These are phyloP conservation scores for Apiotrichum veenhuisii DNA, from an alignment of 1,284 basidiomycete genomes.

Conservation along the genomic window DNA sequence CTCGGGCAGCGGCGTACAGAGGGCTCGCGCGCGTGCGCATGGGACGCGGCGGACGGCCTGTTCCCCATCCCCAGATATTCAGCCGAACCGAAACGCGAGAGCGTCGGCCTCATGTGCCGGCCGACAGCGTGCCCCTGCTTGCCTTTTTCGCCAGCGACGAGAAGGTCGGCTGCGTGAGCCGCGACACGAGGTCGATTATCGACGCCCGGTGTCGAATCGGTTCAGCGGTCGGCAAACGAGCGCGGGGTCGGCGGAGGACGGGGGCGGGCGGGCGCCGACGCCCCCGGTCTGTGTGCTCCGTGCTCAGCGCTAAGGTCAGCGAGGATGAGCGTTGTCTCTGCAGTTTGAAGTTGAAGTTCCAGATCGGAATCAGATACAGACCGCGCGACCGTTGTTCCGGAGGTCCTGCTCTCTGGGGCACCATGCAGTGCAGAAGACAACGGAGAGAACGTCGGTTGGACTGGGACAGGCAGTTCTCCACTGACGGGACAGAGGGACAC, in stretches of 20 bases:
- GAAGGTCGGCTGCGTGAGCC: not conserved
- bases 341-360: too few relatives aligned
- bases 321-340: not conserved
- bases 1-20: too few relatives aligned
- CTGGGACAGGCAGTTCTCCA: too few relatives aligned
- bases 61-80: not conserved
- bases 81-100: not conserved
- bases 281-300: too few relatives aligned
- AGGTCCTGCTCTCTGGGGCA: too few relatives aligned
- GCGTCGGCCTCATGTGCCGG: not conserved
- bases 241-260: not conserved
- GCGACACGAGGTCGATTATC: not conserved
- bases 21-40: not conserved
- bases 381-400: too few relatives aligned
- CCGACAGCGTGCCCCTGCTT: too few relatives aligned
- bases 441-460: too few relatives aligned
- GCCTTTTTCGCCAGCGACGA: not conserved
- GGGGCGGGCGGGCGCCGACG: not conserved
- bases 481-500: too few relatives aligned
- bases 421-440: too few relatives aligned
- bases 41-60: not conserved
- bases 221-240: not conserved
- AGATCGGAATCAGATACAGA: too few relatives aligned
- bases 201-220: not conserved
- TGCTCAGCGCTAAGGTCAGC: slow-evolving; percentile 1